Base-by-base conservation (phyloP, 2,329 filamentous ascomycete species). In the Neophaeococcomyces aloes region DNA sequence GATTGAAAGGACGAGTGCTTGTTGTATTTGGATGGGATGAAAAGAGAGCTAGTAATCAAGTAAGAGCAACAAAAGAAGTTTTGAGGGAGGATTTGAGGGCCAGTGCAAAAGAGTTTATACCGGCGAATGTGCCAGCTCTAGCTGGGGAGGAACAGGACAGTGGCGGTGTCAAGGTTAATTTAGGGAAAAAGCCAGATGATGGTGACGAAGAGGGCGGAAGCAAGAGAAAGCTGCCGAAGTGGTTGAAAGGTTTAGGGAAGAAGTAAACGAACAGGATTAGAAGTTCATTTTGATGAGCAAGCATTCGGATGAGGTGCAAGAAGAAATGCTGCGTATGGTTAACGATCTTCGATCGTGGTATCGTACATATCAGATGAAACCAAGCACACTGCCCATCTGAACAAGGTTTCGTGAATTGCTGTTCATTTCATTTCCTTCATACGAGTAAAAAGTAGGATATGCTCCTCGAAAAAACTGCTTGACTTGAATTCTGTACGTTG, bases 21-120 rank as follows among this genome's bases (percentile, higher is more conserved):
- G 67, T 95, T 33, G 89, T 81, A 47, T 74, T 94, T 48, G 65
- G 78, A 1, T 94, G 86, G 84, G 76, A 78, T 15, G 53, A 55
- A n/a, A 74, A 80, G 36, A 69, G 62, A 29, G 82, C 79, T 1
- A 69, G 74, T n/a, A 56, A 65, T 1, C 65, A 71, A 8, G 73
- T 71, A 3, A 69, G 79, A 29, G 56, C 56, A 47, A 71, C 71
- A 37, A 65, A 64, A 18, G 66, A 74, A 13, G 77, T 83, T 41
- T 62, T 91, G 45, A 80, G 76, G 49, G 60, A 66, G 32, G 73
- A 76, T 19, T 69, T 81, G 41, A 73, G 76, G 21, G 69, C 71
- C 41, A 70, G 76, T 56, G 86, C 85, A 1, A 74, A 74, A 58
- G 74, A 79, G 46, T 67, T 91, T 46, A 76, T 77, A 54, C 71